A percentile compares a stretch with the other conserved stretches of the same genome.
These are phyloP conservation scores for Aspergillus amoenus DNA, from an alignment of 2,329 filamentous ascomycete genomes.

Conservation along the genomic window DNA sequence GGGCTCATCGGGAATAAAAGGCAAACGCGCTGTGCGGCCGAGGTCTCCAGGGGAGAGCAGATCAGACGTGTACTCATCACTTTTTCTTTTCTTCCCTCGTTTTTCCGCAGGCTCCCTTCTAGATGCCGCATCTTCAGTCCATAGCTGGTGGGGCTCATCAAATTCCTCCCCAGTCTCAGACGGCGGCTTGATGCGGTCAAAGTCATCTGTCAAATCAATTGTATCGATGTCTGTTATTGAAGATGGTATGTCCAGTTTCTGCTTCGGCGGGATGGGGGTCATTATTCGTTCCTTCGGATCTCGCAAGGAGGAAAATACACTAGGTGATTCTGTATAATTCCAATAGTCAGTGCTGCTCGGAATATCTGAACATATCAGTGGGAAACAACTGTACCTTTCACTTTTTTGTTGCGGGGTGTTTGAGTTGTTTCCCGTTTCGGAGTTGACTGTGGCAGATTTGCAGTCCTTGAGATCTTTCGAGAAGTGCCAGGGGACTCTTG, in stretches of 20 bases:
- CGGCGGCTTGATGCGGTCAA: constrained; percentile 35
- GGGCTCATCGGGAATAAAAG: constrained; percentile 14
- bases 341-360: constrained; percentile 9
- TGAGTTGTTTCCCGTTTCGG: constrained; percentile 4
- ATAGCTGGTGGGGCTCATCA: constrained; percentile 42
- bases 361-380: no score
- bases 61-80: constrained; percentile 46
- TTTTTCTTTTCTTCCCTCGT: constrained; percentile 50
- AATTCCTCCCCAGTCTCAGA: constrained; percentile 41
- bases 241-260: constrained; percentile 15
- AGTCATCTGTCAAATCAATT: constrained; percentile 46
- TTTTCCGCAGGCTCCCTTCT: constrained; percentile 36
- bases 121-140: constrained; percentile 45
- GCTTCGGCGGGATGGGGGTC: constrained; percentile 23
- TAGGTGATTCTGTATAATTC: constrained; percentile 15
- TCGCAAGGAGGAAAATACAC: constrained; percentile 21
- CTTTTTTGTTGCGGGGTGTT: constrained; percentile 7
- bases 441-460: constrained; percentile 13
- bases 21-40: constrained; percentile 25
- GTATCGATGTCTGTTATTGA: constrained; percentile 40
- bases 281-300: constrained; percentile 15
- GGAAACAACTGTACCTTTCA: constrained; percentile 26
- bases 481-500: constrained; percentile 22
- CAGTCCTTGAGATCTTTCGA: constrained; percentile 22
- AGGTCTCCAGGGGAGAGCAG: constrained; percentile 34